Percentiles rank a stretch among this genome's conserved stretches.
Conservation (phyloP, 163 green algal genomes). For the Volvox carteri region DNA sequence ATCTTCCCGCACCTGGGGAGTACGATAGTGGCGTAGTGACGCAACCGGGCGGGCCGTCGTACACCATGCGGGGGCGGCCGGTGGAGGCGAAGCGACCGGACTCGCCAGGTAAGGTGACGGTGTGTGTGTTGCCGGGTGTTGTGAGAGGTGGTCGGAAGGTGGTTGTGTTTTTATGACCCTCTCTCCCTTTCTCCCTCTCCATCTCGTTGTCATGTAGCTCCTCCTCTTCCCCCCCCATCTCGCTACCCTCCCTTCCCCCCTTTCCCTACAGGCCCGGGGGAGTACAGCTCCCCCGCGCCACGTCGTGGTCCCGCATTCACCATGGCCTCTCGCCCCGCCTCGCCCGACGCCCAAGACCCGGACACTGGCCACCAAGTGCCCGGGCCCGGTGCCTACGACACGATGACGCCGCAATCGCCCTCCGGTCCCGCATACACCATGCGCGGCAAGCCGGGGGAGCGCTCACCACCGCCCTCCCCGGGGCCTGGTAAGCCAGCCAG, state of each 20-base stretch:
- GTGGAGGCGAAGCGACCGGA: not conserved
- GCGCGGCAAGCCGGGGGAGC: not conserved
- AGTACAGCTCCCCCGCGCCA: slow-evolving; percentile 25
- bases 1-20: slow-evolving; percentile 43
- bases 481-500: not conserved
- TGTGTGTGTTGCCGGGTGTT: no score
- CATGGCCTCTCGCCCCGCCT: slow-evolving; percentile 30
- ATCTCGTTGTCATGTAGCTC: no score
- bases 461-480: not conserved
- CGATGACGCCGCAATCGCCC: not conserved
- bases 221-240: no score
- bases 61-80: slow-evolving; percentile 38
- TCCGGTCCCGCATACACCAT: slow-evolving; percentile 55
- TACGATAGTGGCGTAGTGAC: not conserved
- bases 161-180: no score
- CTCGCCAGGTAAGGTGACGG: slow-evolving; percentile 22
- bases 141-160: no score
- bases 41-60: slow-evolving; percentile 22
- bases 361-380: slow-evolving; percentile 2
- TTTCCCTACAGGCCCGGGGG: slow-evolving; percentile 26
- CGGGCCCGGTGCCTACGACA: slow-evolving; percentile 39
- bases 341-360: not conserved
- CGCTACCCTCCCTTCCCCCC: not conserved
- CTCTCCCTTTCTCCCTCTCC: no score
- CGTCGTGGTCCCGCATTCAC: slow-evolving; percentile 54